Evolutionary conservation across 768 basidiomycete genomes (phyloP), one percentile per base, ranked within the genome.

Genomic region (Galerina sulciceps): DNA sequence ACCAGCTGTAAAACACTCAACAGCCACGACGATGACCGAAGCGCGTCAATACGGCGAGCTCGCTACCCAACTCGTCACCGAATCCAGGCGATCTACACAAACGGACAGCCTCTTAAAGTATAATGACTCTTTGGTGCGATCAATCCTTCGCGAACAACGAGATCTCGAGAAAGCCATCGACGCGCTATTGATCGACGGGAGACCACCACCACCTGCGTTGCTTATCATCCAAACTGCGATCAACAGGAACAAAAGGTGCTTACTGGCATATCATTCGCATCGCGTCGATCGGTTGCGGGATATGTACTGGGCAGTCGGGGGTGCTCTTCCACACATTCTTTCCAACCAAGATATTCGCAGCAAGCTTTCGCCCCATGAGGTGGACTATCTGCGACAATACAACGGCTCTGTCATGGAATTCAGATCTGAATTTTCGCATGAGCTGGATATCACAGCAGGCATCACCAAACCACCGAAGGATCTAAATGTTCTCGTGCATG

Each of bases 211-310:
- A 17, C 84, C 85, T 2, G 83, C 87, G 17, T 76, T 96, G 60
- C 84, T 93, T 65, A 85, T 98, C 67, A 88, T 91, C 70, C 93
- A 96, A 73, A 92, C 96, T 8, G 87, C 93, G 37, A 90, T 96
- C 65, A 80, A 88, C 40, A 86, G 95, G 61, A 97, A 99, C 80
- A 97, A 96, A 72, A 90, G 97, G n/a, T 94, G 93, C 71, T 81
- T 99, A 3, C 85, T 98, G 44, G 94, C 94, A 0, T 99, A 99
- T 74, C 94, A 98, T 73, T 77, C 85, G 22, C 93, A 95, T 75
- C 85, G 96, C 55, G 74, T 93, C 38, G 90, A 93, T 69, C 86
- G 88, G 52, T 83, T 99, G 52, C 84, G 88, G 57, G 89, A 94
- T 67, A 82, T 92, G 78, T 97, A 93, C 75, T 99, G 96, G 96